phyloP scores from a whole-genome alignment of 2,329 filamentous ascomycete species.

The Trichophaea hybrida region DNA sequence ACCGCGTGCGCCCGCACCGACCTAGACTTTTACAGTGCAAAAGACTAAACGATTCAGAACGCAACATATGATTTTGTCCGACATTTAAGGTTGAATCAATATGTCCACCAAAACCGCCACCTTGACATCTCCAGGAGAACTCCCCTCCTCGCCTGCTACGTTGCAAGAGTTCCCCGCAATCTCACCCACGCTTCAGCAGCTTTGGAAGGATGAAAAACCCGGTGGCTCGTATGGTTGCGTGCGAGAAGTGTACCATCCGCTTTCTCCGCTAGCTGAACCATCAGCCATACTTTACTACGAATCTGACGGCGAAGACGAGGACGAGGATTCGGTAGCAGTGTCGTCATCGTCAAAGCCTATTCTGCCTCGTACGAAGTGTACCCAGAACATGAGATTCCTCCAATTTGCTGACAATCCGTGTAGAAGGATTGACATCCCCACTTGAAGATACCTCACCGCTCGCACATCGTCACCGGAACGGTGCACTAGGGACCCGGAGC shows the following conservation, averaged over 20 bases:
- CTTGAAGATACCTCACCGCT: neutral
- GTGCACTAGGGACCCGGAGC: neutral
- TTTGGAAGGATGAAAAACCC: neutral
- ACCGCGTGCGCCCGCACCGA: too few species aligned
- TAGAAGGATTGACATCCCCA: neutral
- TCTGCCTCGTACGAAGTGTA: neutral
- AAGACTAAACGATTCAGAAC: neutral
- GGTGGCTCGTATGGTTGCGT: conserved; percentile 16
- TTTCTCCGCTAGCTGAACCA: conserved; percentile 17
- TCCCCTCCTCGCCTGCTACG: neutral
- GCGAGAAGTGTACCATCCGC: conserved; percentile 23
- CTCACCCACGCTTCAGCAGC: neutral
- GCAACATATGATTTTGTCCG: neutral
- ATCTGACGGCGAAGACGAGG: conserved; percentile 17
- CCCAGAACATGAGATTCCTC: neutral
- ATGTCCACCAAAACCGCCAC: conserved; percentile 1
- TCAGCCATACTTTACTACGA: conserved; percentile 17
- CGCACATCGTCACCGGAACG: neutral
- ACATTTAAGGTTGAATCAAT: neutral
- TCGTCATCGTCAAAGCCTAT: neutral
- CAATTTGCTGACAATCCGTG: neutral
- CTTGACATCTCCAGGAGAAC: neutral
- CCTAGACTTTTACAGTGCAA: too few species aligned
- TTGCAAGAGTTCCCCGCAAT: neutral
- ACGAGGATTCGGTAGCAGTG: neutral